Percentiles rank a stretch among this genome's conserved stretches.
These are phyloP conservation scores for Cicer pinnatifidum DNA, from an alignment of 306 rosid genomes.

Conservation along the genomic window DNA sequence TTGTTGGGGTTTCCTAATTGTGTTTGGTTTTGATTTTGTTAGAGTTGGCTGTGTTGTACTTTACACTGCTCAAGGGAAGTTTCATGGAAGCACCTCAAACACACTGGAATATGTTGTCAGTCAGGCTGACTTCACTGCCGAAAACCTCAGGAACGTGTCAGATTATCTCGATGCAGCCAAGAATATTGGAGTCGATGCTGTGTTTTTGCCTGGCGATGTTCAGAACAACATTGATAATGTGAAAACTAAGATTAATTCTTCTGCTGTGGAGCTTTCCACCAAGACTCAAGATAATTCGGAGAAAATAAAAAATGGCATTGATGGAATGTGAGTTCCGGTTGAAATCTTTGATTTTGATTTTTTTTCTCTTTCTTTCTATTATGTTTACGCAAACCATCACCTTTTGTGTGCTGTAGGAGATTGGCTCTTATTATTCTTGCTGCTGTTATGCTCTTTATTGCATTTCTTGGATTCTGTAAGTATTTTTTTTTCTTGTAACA, in stretches of 20 bases:
- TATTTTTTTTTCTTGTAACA: neutral
- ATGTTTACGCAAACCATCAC: constrained; percentile 4
- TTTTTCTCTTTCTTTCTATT: neutral
- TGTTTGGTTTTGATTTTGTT: constrained; percentile 42
- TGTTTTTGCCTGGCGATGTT: constrained; percentile 51
- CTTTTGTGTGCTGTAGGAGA: constrained; percentile 57
- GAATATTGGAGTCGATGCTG: constrained; percentile 53
- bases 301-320: constrained; percentile 42
- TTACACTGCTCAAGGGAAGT: constrained; percentile 62
- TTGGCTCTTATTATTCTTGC: constrained; percentile 73
- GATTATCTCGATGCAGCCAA: constrained; percentile 58
- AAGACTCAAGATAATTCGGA: constrained; percentile 51
- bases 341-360: neutral
- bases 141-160: constrained; percentile 63
- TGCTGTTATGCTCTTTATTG: constrained; percentile 77
- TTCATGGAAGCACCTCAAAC: constrained; percentile 51
- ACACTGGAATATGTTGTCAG: constrained; percentile 45
- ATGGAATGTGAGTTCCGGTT: constrained; percentile 45
- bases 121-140: constrained; percentile 52
- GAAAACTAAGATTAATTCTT: constrained; percentile 37
- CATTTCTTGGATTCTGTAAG: constrained; percentile 83
- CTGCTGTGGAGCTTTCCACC: constrained; percentile 48
- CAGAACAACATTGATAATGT: constrained; percentile 47
- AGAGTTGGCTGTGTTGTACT: constrained; percentile 77
- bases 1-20: constrained; percentile 11